These are phyloP conservation scores for Thozetella sp. DNA, from an alignment of 495 filamentous ascomycete genomes.

Conservation along the genomic window DNA sequence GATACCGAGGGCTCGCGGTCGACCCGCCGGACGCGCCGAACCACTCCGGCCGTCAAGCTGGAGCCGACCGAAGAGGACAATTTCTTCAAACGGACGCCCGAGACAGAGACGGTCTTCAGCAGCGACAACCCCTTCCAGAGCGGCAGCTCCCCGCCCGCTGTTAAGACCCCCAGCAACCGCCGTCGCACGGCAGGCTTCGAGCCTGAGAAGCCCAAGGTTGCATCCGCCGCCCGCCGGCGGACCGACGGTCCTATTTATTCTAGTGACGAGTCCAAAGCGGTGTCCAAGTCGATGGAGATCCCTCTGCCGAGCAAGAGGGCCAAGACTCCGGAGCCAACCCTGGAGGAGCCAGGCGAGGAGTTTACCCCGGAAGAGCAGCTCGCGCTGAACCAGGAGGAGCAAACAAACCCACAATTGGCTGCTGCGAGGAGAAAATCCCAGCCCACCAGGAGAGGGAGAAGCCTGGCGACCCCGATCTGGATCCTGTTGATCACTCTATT, in stretches of 20 bases:
- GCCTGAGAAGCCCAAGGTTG: slow-evolving; percentile 19
- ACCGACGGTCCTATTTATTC: slow-evolving; percentile 30
- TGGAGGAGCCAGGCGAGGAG: slow-evolving; percentile 75
- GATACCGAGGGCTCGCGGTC: slow-evolving; percentile 29
- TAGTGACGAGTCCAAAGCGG: slow-evolving; percentile 16
- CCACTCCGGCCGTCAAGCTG: slow-evolving; percentile 43
- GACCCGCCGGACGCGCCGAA: slow-evolving; percentile 22
- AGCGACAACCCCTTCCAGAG: slow-evolving; percentile 96
- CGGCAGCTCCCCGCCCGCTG: slow-evolving; percentile 47
- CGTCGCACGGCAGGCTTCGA: slow-evolving; percentile 34
- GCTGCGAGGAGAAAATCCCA: slow-evolving; percentile 20
- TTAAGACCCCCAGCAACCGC: slow-evolving; percentile 41
- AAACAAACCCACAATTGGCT: slow-evolving; percentile 28
- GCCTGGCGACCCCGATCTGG: slow-evolving; percentile 57
- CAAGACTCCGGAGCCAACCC: slow-evolving; percentile 27
- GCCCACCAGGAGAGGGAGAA: slow-evolving; percentile 14
- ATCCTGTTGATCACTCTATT: slow-evolving; percentile 67
- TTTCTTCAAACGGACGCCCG: slow-evolving; percentile 42
- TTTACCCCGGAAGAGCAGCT: slow-evolving; percentile 90
- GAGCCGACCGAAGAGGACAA: slow-evolving; percentile 38
- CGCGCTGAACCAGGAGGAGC: slow-evolving; percentile 67
- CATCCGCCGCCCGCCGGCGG: slow-evolving; percentile 26
- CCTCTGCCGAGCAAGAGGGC: slow-evolving; percentile 21
- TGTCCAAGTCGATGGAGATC: slow-evolving; percentile 51
- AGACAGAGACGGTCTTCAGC: slow-evolving; percentile 68